phyloP scores from a whole-genome alignment of 306 rosid species.

The Quercus cerris region DNA sequence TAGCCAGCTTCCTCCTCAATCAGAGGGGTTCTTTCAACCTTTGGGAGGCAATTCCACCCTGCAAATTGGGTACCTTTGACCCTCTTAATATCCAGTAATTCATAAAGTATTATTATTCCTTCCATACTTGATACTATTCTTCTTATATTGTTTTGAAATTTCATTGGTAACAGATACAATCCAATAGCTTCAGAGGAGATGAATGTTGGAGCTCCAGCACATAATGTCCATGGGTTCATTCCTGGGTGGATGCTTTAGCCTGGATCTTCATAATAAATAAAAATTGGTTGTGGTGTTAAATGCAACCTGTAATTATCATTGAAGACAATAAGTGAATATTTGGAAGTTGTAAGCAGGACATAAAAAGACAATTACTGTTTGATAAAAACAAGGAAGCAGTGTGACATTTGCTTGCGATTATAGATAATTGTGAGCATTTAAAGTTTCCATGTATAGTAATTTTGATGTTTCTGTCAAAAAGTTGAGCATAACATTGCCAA shows the following conservation, averaged over 20 bases:
- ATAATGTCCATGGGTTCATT: conserved; percentile 47
- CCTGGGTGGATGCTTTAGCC: conserved; percentile 66
- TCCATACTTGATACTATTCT: background rate
- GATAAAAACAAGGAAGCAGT: too few species aligned
- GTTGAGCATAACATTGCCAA: too few species aligned
- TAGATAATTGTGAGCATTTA: too few species aligned
- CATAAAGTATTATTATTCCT: background rate
- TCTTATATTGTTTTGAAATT: background rate
- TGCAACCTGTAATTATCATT: conserved; percentile 1
- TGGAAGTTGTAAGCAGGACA: too few species aligned
- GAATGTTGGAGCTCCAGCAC: conserved; percentile 42
- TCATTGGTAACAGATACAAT: conserved; percentile 47
- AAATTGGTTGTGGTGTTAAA: background rate
- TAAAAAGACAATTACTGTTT: too few species aligned
- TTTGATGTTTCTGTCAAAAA: too few species aligned
- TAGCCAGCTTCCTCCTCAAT: conserved; percentile 36
- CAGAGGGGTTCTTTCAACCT: conserved; percentile 51
- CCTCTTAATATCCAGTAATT: background rate
- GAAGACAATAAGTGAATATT: background rate
- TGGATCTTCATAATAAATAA: background rate
- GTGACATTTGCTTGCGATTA: too few species aligned
- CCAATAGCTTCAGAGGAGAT: conserved; percentile 25
- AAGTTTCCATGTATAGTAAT: too few species aligned
- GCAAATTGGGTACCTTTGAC: conserved; percentile 53
- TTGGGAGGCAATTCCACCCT: conserved; percentile 41